Evolutionary conservation across 2,329 filamentous ascomycete species (phyloP).

Genomic region (Curvularia hawaiiensis): DNA sequence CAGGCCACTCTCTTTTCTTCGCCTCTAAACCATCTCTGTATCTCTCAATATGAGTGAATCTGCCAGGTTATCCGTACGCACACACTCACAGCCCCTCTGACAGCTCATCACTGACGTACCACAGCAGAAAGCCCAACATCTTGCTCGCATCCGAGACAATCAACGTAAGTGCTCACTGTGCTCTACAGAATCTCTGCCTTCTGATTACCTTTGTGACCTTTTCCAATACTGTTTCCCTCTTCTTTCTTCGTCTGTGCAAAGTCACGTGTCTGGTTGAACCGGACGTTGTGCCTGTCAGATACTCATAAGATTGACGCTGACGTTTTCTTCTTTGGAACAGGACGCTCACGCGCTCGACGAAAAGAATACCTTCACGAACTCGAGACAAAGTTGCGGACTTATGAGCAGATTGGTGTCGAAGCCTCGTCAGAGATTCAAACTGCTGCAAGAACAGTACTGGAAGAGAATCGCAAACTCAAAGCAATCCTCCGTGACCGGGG

Average conservation of each 20-base stretch:
- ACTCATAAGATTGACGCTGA: conserved; percentile 12
- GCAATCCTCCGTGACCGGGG: conserved; percentile 64
- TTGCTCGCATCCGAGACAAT: conserved; percentile 74
- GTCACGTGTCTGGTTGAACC: not conserved
- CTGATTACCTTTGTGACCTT: not conserved
- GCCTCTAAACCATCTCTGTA: conserved; percentile 11
- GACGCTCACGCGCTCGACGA: conserved; percentile 73
- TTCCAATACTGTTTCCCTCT: not conserved
- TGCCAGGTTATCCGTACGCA: conserved; percentile 26
- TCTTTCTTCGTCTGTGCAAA: not conserved
- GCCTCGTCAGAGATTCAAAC: conserved; percentile 74
- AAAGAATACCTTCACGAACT: conserved; percentile 76
- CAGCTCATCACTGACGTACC: conserved; percentile 9
- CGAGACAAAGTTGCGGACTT: conserved; percentile 66
- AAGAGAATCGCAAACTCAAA: conserved; percentile 71
- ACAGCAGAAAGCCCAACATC: conserved; percentile 46
- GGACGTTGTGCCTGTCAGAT: not conserved
- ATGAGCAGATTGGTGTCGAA: conserved; percentile 68
- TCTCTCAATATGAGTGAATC: conserved; percentile 37
- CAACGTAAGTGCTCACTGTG: conserved; percentile 53
- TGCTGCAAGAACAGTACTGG: conserved; percentile 69
- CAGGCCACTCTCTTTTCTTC: conserved; percentile 16
- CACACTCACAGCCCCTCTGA: not conserved
- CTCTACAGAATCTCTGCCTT: not conserved
- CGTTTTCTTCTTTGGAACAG: conserved; percentile 15